phyloP scores from a whole-genome alignment of 129 eudicot genomes.

The Flaveria ramosissima region DNA sequence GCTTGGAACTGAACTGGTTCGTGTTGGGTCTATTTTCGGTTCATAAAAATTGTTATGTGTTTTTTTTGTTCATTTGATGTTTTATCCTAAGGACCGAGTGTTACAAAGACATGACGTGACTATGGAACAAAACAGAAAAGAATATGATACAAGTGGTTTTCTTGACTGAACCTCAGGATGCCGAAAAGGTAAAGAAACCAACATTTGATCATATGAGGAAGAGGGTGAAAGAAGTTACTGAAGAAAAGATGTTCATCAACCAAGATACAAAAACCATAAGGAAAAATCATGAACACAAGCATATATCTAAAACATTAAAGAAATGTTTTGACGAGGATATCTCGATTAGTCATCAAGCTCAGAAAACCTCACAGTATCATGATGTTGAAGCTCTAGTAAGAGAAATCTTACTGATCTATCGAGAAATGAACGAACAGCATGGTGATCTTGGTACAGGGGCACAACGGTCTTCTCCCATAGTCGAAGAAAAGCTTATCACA shows the following conservation, averaged over 20 bases:
- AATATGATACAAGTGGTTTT: conserved; percentile 14
- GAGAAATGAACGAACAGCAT: conserved; percentile 39
- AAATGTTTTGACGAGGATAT: conserved; percentile 50
- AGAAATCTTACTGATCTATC: conserved; percentile 59
- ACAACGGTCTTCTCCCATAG: conserved; percentile 38
- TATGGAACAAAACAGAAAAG: neutral
- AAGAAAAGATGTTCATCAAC: conserved; percentile 77
- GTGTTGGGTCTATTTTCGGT: too few species aligned
- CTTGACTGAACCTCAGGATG: conserved; percentile 41
- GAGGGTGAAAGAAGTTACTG: conserved; percentile 88
- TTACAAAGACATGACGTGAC: neutral
- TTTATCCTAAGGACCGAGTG: neutral
- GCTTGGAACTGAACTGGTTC: too few species aligned
- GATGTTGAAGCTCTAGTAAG: conserved; percentile 62
- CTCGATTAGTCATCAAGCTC: conserved; percentile 36
- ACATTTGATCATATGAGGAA: conserved; percentile 45
- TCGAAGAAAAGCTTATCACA: conserved; percentile 59
- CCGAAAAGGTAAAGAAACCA: conserved; percentile 31
- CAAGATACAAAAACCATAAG: conserved; percentile 40
- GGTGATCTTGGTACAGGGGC: conserved; percentile 37
- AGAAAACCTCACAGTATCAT: conserved; percentile 43
- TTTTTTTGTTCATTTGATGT: neutral
- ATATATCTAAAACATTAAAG: conserved; percentile 28
- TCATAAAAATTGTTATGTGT: neutral
- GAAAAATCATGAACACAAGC: conserved; percentile 38